Base-by-base conservation (phyloP, 176 grass and related monocot genomes). In the Hordeum marinum region DNA sequence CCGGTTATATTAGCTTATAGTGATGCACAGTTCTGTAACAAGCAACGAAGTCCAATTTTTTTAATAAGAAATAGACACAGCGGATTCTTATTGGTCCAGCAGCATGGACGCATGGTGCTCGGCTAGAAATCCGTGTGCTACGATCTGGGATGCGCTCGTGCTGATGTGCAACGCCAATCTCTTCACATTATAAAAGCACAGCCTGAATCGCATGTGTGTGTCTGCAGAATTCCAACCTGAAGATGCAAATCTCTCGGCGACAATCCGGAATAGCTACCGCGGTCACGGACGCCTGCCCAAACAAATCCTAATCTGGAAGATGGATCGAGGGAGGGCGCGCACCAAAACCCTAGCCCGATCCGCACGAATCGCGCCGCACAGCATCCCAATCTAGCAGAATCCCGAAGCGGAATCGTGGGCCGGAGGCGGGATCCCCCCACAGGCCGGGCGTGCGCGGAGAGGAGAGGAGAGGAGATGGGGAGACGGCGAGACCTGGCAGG, bases 401-500 rank as follows among this genome's bases (percentile, higher is more conserved):
- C 4, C 24, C 11, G 0, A 11, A 27, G 6, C 50, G 23, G 1
- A 17, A 58, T 40, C 11, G 52, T 52, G 57, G 61, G 11, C 62
- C 27, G 7, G 41, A 21, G 60, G 59, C 8, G 23, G 18, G 0
- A 50, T 50, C 46, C 0, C 4, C 63, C 40, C 11, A 10, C 40
- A 61, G 48, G 48, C 48, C 48, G 5, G n/a, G 23, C 42, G 9
- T 2, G 6, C 11, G 40, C n/a, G 12, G 8, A 8, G 0, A 57
- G 17, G 31, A 6, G 2, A 34, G 0, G 8, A 34, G 18, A 23
- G 1, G 9, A 27, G 1, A 25, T 9, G 21, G 7, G 46, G 14
- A 0, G 63, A 5, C 9, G 57, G 55, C 0, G 7, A 24, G 80
- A 99, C 97, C 76, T 42, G 94, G 83, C 24, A 99, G 89, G 66